phyloP scores from a whole-genome alignment of 352 stramenopile genomes.

The Albugo candida region DNA sequence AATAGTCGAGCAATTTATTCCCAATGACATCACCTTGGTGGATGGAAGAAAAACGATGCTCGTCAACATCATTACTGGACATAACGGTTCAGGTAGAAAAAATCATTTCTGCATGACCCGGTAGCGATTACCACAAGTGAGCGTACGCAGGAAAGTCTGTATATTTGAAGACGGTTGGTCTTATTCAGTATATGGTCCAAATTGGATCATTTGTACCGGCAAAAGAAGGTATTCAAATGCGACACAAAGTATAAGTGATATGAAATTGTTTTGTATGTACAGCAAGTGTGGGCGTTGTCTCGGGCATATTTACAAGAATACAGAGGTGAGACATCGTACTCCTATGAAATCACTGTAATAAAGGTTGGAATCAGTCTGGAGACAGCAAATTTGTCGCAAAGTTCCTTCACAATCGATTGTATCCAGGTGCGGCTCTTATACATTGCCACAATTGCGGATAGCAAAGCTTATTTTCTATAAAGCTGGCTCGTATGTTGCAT shows the following conservation, averaged over 20 bases:
- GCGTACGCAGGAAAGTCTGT: conserved; percentile 58
- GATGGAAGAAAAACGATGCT: conserved; percentile 8
- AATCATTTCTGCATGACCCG: background rate
- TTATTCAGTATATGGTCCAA: conserved; percentile 73
- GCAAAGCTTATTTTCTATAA: background rate
- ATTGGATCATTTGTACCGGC: conserved; percentile 68
- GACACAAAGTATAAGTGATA: background rate
- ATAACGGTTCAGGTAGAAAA: conserved; percentile 64
- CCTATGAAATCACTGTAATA: too few species aligned
- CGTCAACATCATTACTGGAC: conserved; percentile 54
- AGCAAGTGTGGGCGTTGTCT: conserved; percentile 57
- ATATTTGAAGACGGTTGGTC: conserved; percentile 67
- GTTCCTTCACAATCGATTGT: conserved; percentile 79
- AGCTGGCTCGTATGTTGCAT: conserved; percentile 75
- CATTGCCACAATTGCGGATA: background rate
- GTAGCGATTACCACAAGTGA: background rate
- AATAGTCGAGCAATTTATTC: conserved; percentile 65
- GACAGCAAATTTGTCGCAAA: conserved; percentile 47
- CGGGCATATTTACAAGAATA: conserved; percentile 64
- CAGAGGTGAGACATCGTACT: conserved; percentile 43
- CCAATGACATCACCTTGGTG: conserved; percentile 35
- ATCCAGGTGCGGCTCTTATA: conserved; percentile 27
- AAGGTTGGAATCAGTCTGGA: conserved; percentile 16
- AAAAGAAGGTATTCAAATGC: conserved; percentile 22
- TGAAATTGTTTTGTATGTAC: background rate